Evolutionary conservation across 495 filamentous ascomycete genomes (phyloP).

Genomic region (Aspergillus nanangensis): DNA sequence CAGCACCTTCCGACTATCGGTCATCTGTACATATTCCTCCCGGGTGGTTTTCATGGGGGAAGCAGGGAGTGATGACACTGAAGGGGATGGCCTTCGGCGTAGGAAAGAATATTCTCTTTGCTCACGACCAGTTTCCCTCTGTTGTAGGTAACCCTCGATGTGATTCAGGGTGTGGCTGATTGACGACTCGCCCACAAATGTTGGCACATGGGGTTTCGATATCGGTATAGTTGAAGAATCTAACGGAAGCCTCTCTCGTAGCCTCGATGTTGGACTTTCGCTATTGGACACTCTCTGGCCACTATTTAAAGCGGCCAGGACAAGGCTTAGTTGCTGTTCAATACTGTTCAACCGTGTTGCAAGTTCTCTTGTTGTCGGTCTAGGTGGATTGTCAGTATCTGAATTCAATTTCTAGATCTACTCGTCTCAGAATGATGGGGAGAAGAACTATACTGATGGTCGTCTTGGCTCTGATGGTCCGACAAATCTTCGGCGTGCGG

Average conservation of each 20-base stretch:
- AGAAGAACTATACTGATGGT: too few relatives aligned
- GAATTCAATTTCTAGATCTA: too few relatives aligned
- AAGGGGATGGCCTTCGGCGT: too few relatives aligned
- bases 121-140: constrained; percentile 16
- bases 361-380: constrained; percentile 4
- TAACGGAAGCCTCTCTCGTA: too few relatives aligned
- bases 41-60: too few relatives aligned
- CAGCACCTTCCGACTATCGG: constrained; percentile 4
- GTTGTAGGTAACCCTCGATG: constrained; percentile 19
- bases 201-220: constrained; percentile 2
- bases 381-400: background rate
- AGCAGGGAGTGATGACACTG: constrained; percentile 12
- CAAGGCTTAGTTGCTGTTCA: constrained; percentile 8
- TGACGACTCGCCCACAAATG: constrained; percentile 25
- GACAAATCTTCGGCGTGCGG: too few relatives aligned
- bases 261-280: too few relatives aligned
- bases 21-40: too few relatives aligned
- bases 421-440: too few relatives aligned
- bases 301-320: background rate
- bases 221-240: background rate
- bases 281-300: background rate
- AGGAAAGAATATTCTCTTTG: constrained; percentile 3
- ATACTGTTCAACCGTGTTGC: constrained; percentile 6
- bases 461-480: too few relatives aligned
- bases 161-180: constrained; percentile 18